phyloP scores from a whole-genome alignment of 1,284 basidiomycete species.

The Schizopora paradoxa region DNA sequence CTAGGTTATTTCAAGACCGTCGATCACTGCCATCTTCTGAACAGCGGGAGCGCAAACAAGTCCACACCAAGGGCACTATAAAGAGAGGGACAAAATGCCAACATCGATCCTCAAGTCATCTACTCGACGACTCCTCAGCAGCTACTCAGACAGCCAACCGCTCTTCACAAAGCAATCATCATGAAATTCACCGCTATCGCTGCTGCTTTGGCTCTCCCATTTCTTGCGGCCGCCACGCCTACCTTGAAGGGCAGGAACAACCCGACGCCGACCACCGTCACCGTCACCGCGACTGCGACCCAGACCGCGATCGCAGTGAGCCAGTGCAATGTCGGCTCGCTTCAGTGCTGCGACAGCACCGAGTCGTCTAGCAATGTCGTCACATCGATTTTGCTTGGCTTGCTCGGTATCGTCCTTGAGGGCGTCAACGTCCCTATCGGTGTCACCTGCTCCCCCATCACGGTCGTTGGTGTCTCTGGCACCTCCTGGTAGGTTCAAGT shows the following conservation, averaged over 20 bases:
- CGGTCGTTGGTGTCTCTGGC: conserved; percentile 18
- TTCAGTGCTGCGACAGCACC: conserved; percentile 15
- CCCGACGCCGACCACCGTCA: not conserved
- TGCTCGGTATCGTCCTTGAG: conserved; percentile 27
- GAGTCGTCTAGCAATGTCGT: not conserved
- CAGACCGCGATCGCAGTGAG: too few species aligned
- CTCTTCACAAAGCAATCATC: too few species aligned
- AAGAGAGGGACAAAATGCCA: too few species aligned
- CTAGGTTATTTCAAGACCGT: too few species aligned
- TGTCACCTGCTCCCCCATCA: conserved; percentile 29
- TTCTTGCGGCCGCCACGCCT: conserved; percentile 15
- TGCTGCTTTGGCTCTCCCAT: conserved; percentile 1
- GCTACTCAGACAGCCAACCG: too few species aligned
- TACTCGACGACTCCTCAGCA: too few species aligned
- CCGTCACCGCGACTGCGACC: conserved; percentile 9
- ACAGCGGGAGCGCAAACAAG: too few species aligned
- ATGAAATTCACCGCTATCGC: conserved; percentile 2
- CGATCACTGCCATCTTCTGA: too few species aligned
- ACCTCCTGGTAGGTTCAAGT: conserved; percentile 3
- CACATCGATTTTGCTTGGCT: conserved; percentile 26
- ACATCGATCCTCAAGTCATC: too few species aligned
- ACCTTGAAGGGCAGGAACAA: not conserved
- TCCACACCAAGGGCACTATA: too few species aligned
- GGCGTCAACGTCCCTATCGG: conserved; percentile 27
- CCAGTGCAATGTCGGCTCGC: conserved; percentile 10